Percentiles rank a stretch among this genome's conserved stretches.
Conservation (phyloP, 148 eudicot species). For the Cornus florida region DNA sequence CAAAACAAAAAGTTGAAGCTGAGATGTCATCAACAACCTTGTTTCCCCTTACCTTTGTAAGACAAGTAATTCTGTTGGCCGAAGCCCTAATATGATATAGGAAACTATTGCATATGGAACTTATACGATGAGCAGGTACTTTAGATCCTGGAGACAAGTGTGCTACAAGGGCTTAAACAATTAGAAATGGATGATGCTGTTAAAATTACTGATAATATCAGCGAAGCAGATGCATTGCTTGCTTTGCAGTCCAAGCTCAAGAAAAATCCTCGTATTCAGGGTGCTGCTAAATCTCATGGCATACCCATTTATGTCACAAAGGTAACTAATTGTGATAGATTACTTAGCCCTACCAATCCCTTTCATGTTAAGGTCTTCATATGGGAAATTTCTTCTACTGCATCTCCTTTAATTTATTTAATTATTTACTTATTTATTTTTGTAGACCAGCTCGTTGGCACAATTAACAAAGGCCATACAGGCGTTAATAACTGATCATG, state of each 20-base stretch:
- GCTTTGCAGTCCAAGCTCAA: slow-evolving; percentile 87
- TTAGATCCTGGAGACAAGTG: slow-evolving; percentile 78
- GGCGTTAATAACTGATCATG: slow-evolving; percentile 56
- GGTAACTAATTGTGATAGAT: slow-evolving; percentile 34
- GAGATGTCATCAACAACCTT: neutral
- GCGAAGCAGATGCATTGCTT: slow-evolving; percentile 84
- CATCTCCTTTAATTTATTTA: neutral
- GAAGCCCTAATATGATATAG: neutral
- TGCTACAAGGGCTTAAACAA: slow-evolving; percentile 74
- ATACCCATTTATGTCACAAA: slow-evolving; percentile 78
- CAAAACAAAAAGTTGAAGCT: neutral
- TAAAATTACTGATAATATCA: slow-evolving; percentile 78
- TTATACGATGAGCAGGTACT: slow-evolving; percentile 27
- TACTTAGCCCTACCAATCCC: neutral
- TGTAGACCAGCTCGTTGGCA: slow-evolving; percentile 72
- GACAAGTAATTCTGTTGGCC: neutral
- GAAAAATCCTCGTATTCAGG: slow-evolving; percentile 80
- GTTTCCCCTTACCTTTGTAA: neutral
- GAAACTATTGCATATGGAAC: slow-evolving; percentile 17
- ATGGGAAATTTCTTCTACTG: neutral
- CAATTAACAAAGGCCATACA: slow-evolving; percentile 74
- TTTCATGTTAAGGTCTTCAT: neutral
- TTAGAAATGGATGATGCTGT: slow-evolving; percentile 58
- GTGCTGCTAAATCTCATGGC: slow-evolving; percentile 75
- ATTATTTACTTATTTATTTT: slow-evolving; percentile 6